phyloP scores from a whole-genome alignment of 306 rosid genomes.

The Medicago arabica region DNA sequence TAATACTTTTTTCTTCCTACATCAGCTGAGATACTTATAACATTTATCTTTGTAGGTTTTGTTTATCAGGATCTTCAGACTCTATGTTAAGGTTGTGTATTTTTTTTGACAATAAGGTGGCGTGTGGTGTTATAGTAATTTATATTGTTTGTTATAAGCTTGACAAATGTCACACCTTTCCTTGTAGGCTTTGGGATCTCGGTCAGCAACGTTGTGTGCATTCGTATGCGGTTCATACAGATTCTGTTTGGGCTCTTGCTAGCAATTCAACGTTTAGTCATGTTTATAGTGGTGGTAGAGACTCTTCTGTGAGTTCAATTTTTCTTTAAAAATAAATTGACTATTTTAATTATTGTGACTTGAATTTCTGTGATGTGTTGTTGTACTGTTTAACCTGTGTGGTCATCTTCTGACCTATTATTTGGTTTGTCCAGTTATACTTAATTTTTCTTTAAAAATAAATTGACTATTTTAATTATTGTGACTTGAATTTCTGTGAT shows the following conservation, averaged over 20 bases:
- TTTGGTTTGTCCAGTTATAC: too few species aligned
- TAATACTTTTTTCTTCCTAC: conserved; percentile 13
- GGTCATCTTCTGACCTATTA: too few species aligned
- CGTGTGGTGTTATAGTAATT: conserved; percentile 19
- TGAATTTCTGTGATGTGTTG: conserved; percentile 22
- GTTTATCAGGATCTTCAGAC: conserved; percentile 99
- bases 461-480: conserved; percentile 14
- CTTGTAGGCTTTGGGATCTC: conserved; percentile 94
- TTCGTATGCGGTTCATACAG: conserved; percentile 98
- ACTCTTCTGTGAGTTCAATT: conserved; percentile 81
- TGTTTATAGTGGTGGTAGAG: conserved; percentile 99
- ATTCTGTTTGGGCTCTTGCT: conserved; percentile 99
- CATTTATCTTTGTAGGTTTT: conserved; percentile 65
- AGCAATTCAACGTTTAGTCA: conserved; percentile 94
- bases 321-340: conserved; percentile 29
- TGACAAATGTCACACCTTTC: conserved; percentile 41
- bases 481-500: conserved; percentile 20
- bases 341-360: conserved; percentile 14
- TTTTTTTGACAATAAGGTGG: conserved; percentile 53
- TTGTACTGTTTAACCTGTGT: conserved; percentile 31
- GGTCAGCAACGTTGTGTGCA: conserved; percentile 98
- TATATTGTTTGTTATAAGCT: conserved; percentile 27
- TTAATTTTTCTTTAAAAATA: conserved; percentile 32
- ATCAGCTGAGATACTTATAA: conserved; percentile 30
- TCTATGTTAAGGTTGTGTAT: conserved; percentile 90